Conservation (phyloP, 441 rosid genomes). For the Euphorbia neoarborescens region DNA sequence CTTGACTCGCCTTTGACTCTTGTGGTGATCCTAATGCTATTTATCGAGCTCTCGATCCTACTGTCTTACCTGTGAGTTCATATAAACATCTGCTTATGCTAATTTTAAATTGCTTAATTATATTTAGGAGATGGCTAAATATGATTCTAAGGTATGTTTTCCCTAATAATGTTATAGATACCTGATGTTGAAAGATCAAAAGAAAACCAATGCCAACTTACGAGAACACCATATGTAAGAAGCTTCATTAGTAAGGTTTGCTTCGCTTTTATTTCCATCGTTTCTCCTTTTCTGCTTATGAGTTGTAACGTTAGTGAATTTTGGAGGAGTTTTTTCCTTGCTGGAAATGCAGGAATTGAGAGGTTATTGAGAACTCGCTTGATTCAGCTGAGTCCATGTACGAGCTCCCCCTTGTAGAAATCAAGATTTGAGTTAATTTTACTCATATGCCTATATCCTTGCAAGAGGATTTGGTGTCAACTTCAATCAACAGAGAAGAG, state of each 20-base stretch:
- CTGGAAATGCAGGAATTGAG: slow-evolving; percentile 55
- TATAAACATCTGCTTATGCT: not conserved
- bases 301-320: not conserved
- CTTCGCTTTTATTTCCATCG: not conserved
- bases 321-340: not conserved
- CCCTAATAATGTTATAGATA: slow-evolving; percentile 33
- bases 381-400: slow-evolving; percentile 92
- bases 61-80: slow-evolving; percentile 42
- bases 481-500: slow-evolving; percentile 2
- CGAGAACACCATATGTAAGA: slow-evolving; percentile 69
- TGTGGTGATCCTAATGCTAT: slow-evolving; percentile 64
- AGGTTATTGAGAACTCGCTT: slow-evolving; percentile 87
- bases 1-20: slow-evolving; percentile 71
- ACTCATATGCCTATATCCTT: not conserved
- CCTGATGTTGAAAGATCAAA: slow-evolving; percentile 53
- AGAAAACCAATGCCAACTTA: slow-evolving; percentile 46
- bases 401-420: slow-evolving; percentile 80
- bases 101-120: not conserved
- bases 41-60: slow-evolving; percentile 58
- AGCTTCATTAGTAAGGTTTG: slow-evolving; percentile 60
- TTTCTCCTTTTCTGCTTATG: not conserved
- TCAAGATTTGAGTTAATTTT: slow-evolving; percentile 54
- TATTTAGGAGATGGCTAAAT: not conserved
- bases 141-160: not conserved
- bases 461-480: not conserved